phyloP scores from a whole-genome alignment of 768 basidiomycete species.

The Epithele typhae region DNA sequence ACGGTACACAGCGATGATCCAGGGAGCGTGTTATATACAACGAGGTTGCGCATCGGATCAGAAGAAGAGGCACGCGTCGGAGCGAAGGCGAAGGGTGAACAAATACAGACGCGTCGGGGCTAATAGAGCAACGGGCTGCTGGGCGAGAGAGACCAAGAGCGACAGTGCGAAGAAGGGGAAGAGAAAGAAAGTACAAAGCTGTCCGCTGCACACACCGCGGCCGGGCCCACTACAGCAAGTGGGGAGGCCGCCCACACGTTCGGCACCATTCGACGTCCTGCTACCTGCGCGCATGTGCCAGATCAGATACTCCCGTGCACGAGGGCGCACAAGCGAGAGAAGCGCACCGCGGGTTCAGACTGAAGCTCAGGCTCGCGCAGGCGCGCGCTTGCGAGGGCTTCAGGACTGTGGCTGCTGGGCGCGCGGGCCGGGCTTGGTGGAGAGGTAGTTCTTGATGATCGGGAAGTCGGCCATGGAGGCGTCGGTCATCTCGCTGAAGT shows the following conservation, averaged over 20 bases:
- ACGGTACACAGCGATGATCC: conserved; percentile 6
- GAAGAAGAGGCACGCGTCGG: neutral
- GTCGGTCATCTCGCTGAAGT: conserved; percentile 54
- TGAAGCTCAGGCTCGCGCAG: too few species aligned
- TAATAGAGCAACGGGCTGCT: conserved; percentile 3
- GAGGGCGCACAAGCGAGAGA: too few species aligned
- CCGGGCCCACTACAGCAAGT: too few species aligned
- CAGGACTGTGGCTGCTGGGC: neutral
- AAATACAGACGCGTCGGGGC: too few species aligned
- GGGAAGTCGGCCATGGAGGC: conserved; percentile 84
- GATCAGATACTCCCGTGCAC: too few species aligned
- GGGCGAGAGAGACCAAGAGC: too few species aligned
- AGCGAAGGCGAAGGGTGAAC: neutral
- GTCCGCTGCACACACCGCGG: conserved; percentile 4
- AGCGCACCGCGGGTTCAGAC: too few species aligned
- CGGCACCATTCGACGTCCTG: too few species aligned
- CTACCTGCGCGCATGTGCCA: too few species aligned
- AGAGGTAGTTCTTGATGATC: conserved; percentile 73
- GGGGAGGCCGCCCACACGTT: too few species aligned
- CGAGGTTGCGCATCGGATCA: neutral
- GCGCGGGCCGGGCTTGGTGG: conserved; percentile 46
- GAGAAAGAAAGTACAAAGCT: neutral
- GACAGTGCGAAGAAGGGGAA: too few species aligned
- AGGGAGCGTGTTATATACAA: neutral
- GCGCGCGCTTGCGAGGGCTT: too few species aligned